phyloP scores from a whole-genome alignment of 495 filamentous ascomycete species.

The Penicillium goetzii region DNA sequence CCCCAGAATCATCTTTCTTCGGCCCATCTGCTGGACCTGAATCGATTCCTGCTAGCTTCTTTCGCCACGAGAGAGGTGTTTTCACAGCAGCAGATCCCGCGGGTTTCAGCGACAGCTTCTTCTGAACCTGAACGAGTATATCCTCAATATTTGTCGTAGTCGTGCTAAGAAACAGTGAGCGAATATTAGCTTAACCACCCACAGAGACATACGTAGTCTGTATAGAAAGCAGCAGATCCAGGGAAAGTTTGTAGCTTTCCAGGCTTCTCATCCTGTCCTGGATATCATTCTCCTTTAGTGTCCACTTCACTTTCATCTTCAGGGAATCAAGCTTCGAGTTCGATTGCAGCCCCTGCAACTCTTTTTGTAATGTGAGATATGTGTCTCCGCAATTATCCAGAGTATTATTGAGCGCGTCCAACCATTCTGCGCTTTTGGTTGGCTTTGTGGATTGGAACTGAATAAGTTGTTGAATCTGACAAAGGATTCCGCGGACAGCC shows the following conservation, averaged over 20 bases:
- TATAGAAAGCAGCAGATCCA: constrained; percentile 11
- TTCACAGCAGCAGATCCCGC: neutral
- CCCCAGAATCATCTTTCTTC: neutral
- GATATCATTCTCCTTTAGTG: constrained; percentile 13
- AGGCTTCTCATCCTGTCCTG: constrained; percentile 11
- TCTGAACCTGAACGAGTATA: constrained; percentile 11
- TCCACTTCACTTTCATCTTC: constrained; percentile 14
- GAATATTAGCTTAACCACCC: neutral
- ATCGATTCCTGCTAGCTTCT: constrained; percentile 12
- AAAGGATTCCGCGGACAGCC: constrained; percentile 12
- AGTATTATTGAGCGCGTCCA: constrained; percentile 10
- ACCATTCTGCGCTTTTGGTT: constrained; percentile 15
- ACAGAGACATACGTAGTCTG: constrained; percentile 9
- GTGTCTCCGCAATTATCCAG: constrained; percentile 10
- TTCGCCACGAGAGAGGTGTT: constrained; percentile 9
- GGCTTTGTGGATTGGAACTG: constrained; percentile 14
- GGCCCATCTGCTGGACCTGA: neutral
- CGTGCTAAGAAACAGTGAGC: constrained; percentile 1
- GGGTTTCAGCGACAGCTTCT: constrained; percentile 4
- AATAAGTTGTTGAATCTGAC: constrained; percentile 14
- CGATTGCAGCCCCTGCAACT: neutral
- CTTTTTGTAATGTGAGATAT: constrained; percentile 13
- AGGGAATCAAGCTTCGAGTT: constrained; percentile 3
- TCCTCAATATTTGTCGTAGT: constrained; percentile 14
- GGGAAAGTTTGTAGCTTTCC: constrained; percentile 11